These are phyloP conservation scores for Russula olivacea DNA, from an alignment of 768 basidiomycete species.

Conservation along the genomic window DNA sequence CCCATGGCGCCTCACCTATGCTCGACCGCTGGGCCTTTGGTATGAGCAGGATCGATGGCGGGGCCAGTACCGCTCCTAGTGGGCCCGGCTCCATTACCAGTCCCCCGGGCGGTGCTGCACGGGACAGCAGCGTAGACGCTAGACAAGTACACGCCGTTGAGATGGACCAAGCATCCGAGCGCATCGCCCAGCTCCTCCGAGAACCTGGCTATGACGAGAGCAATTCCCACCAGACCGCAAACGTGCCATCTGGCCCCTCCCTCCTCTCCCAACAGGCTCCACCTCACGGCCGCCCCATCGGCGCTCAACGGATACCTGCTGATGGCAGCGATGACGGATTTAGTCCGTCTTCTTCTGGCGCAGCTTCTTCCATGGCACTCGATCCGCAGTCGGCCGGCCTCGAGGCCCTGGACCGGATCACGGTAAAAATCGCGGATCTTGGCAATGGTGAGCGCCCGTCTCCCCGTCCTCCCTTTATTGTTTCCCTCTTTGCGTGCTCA, in stretches of 20 bases:
- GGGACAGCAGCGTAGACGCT: conserved; percentile 19
- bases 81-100: conserved; percentile 34
- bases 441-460: conserved; percentile 70
- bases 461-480: conserved; percentile 10
- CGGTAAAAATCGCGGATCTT: conserved; percentile 97
- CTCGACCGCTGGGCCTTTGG: conserved; percentile 87
- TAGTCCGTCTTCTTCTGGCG: conserved; percentile 24
- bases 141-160: conserved; percentile 30
- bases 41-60: conserved; percentile 82
- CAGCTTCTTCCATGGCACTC: conserved; percentile 29
- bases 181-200: conserved; percentile 45
- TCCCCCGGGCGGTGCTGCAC: conserved; percentile 24
- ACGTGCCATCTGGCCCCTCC: conserved; percentile 54
- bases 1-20: conserved; percentile 54
- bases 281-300: conserved; percentile 10
- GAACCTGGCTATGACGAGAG: conserved; percentile 38
- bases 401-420: conserved; percentile 59
- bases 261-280: conserved; percentile 69
- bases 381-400: conserved; percentile 28
- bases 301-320: conserved; percentile 27
- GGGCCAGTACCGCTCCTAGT: conserved; percentile 30
- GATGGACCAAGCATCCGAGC: conserved; percentile 44
- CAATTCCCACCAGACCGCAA: conserved; percentile 31
- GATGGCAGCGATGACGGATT: conserved; percentile 28
- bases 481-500: background rate